Percentiles rank a stretch among this genome's conserved stretches.
These are phyloP conservation scores for Sapria himalayana DNA, from an alignment of 345 rosid species.

Conservation along the genomic window DNA sequence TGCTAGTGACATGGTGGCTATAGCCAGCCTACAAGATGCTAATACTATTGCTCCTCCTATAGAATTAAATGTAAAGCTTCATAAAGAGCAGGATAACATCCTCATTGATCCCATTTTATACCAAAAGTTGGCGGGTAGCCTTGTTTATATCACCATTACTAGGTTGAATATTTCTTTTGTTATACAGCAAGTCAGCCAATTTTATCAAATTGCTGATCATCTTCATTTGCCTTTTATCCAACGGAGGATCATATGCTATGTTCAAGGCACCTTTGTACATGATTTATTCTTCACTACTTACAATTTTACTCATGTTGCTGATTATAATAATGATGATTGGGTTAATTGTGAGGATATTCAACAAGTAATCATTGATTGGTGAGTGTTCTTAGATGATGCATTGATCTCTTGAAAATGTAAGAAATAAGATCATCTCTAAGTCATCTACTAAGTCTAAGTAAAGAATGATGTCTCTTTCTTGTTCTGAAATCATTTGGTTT, in stretches of 20 bases:
- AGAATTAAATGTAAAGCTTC: not conserved
- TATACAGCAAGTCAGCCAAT: constrained; percentile 2
- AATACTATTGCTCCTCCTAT: not conserved
- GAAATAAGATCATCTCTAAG: constrained; percentile 1
- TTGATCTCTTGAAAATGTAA: constrained; percentile 1
- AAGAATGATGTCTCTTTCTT: not conserved
- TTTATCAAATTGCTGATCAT: not conserved
- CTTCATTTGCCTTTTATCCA: not conserved
- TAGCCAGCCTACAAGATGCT: not conserved
- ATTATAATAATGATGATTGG: constrained; percentile 4
- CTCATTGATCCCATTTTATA: not conserved
- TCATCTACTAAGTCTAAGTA: not conserved
- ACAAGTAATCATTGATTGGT: not conserved
- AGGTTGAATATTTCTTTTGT: not conserved
- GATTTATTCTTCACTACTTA: not conserved
- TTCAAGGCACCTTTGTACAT: not conserved
- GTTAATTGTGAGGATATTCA: not conserved
- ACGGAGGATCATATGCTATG: not conserved
- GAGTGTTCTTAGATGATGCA: not conserved
- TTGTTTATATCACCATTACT: not conserved
- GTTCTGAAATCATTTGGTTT: not conserved
- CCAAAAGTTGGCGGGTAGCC: not conserved
- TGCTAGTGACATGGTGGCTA: not conserved
- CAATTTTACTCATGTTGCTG: not conserved
- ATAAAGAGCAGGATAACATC: not conserved